Evolutionary conservation across 805 yeast genomes (phyloP), one percentile per base, ranked within the genome.

Genomic region (Blastobotrys chiropterorum): DNA sequence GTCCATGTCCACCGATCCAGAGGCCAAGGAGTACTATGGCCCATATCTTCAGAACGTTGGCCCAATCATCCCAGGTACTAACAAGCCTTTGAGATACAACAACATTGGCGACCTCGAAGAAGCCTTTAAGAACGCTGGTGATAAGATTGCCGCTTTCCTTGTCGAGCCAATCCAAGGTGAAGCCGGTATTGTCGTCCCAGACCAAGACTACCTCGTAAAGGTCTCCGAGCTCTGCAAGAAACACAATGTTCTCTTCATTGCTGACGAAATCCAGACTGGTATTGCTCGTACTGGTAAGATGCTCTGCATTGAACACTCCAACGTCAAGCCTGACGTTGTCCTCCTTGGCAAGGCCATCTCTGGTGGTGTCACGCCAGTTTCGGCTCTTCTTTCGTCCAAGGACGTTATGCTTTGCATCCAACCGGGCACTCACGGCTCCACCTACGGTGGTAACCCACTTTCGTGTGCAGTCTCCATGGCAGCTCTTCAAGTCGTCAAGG

Each of bases 111-210:
- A 92, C 66, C 81, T 92, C 49, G 90, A 89, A 70, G 75, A 75
- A 60, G 96, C 95, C 1, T 82, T 90, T 63, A 73, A 77, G 58
- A 79, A 79, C 52, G 89, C 92, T 20, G 97, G 97, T 58, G 92
- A 86, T 67, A 83, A 82, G 67, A 82, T 92, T 58, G 95, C 96
- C 44, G 98, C 96, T 42, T 80, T 92, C 59, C 73, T 92, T 58
- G 80, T 92, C 61, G 98, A 92, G 73, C 97, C 97, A 56, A 90
- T 90, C 64, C 98, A 92, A 70, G 98, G 98, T 68, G 98, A 92
- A 70, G 98, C 98, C 34, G 98, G 98, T 61, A 92, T 92, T 59
- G 92, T 90, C 22, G 97, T 90, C 21, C 97, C 98, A 50, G 94
- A 94, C 59, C 72, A 67, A 47, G 95, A 80, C 62, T 92, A 90